Conservation (phyloP, 768 basidiomycete species). For the Pulveroboletus frians region DNA sequence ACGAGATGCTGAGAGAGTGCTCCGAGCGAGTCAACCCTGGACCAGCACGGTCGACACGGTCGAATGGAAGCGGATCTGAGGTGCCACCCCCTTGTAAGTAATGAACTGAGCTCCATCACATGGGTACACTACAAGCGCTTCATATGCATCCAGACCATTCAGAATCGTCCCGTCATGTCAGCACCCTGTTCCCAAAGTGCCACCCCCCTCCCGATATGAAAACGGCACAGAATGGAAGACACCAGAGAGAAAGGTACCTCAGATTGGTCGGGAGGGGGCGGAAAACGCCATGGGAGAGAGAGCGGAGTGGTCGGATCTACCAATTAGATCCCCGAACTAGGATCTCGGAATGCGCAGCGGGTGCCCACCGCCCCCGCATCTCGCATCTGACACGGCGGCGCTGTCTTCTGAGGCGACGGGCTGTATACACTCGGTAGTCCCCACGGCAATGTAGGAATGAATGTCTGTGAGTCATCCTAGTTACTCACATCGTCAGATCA, state of each 20-base stretch:
- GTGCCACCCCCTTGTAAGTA: conserved; percentile 1
- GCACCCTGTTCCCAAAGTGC: no score
- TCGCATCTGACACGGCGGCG: not conserved
- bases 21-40: conserved; percentile 5
- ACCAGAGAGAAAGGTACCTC: conserved; percentile 9
- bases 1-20: conserved; percentile 6
- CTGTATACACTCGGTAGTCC: no score
- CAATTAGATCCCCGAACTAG: conserved; percentile 3
- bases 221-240: conserved; percentile 18
- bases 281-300: no score
- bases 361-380: conserved; percentile 6
- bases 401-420: no score
- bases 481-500: no score
- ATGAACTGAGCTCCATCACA: conserved; percentile 2
- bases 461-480: no score
- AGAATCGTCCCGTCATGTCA: no score
- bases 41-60: conserved; percentile 4
- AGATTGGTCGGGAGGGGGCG: conserved; percentile 9
- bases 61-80: conserved; percentile 18
- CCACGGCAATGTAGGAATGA: no score
- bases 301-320: conserved; percentile 18
- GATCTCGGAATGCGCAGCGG: conserved; percentile 16
- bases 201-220: no score
- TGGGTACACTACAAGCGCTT: conserved; percentile 6
- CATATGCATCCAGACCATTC: no score